These are phyloP conservation scores for Coprinellus micaceus DNA, from an alignment of 768 basidiomycete genomes.

Conservation along the genomic window DNA sequence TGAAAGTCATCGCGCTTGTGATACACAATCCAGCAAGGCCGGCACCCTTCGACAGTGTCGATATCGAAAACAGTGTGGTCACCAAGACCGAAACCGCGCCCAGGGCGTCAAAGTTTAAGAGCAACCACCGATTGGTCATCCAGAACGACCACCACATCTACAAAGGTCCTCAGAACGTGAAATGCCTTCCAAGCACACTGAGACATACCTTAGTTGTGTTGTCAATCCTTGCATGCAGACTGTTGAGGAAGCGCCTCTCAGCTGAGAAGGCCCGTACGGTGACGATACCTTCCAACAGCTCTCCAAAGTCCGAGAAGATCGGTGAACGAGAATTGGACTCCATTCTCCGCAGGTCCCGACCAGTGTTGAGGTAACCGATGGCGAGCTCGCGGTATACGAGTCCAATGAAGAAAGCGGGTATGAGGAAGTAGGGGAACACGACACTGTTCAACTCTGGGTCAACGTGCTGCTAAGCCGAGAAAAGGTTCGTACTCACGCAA, in stretches of 20 bases:
- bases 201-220: constrained; percentile 63
- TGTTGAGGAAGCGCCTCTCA: constrained; percentile 72
- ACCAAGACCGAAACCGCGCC: constrained; percentile 70
- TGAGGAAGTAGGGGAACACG: constrained; percentile 78
- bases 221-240: constrained; percentile 71
- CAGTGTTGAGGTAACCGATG: constrained; percentile 72
- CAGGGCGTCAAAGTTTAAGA: constrained; percentile 78
- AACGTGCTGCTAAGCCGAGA: constrained; percentile 1
- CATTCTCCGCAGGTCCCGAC: constrained; percentile 83
- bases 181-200: too few species aligned
- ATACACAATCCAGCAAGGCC: constrained; percentile 73
- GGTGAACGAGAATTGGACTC: constrained; percentile 86
- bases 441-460: constrained; percentile 34
- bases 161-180: neutral
- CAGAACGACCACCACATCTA: constrained; percentile 86
- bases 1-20: constrained; percentile 61
- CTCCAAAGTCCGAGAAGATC: constrained; percentile 79
- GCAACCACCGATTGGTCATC: constrained; percentile 87
- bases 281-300: constrained; percentile 85
- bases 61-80: constrained; percentile 74
- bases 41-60: constrained; percentile 48
- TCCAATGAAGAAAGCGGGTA: constrained; percentile 74
- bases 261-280: constrained; percentile 89
- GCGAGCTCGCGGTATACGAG: constrained; percentile 68
- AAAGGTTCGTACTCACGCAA: constrained; percentile 45